Evolutionary conservation across 805 yeast species (phyloP), one percentile per base, ranked within the genome.

Genomic region (Wickerhamomyces bovis): DNA sequence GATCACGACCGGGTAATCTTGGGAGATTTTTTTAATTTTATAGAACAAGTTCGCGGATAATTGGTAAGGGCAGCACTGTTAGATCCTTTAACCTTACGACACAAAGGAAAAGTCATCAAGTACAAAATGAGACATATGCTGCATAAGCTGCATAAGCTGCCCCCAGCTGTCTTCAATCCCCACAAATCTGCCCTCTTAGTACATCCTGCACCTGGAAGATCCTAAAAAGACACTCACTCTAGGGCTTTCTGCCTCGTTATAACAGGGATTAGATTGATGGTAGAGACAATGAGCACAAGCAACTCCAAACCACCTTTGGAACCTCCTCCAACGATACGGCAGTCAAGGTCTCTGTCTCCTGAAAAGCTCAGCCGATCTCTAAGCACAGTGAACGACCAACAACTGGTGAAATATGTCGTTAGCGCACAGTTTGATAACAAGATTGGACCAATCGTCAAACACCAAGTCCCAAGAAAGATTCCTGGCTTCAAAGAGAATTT

Each of bases 351-450:
- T 2, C 20, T 33, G 12, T 33, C 36, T 33, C 39, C 39, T 3
- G 39, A 36, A 3, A 36, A 36, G 16, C 9, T 12, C 13, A 36
- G 20, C 11, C n/a, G 20, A 16, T 19, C 22, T 3, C 15, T 36
- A 12, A 20, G 23, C 13, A 19, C 23, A 4, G 39, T 36, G 9
- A 36, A 20, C 12, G 23, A 19, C 9, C 39, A 19, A 20, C 39
- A 36, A 13, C 12, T 79, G 54, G 76, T 77, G 15, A 77, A 76
- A 44, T 83, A 72, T 57, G 72, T 84, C 20, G 55, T 88, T 28
- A 73, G 89, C 6, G 85, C 92, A 1, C 90, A 85, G 64, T 89
- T 89, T 62, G 94, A 89, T 61, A 79, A 83, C 52, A 83, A 78
- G 55, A 71, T 78, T 45, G 96, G 97, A 0, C 83, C 94, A 0